These are phyloP conservation scores for Trypanosoma vivax DNA, from an alignment of 208 protist genomes.

Conservation along the genomic window DNA sequence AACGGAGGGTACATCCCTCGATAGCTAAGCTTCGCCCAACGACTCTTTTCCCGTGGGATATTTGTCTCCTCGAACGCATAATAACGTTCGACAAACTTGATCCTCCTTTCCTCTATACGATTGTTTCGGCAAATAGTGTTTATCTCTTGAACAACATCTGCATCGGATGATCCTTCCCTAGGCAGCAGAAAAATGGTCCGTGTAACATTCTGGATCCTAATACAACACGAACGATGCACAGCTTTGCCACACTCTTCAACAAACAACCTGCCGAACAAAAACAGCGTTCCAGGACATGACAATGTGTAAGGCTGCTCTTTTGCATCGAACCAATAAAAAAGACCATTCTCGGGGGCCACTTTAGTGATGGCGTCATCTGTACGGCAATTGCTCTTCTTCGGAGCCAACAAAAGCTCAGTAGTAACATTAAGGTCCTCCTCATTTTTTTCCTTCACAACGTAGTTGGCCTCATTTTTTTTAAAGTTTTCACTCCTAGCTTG, in stretches of 20 bases:
- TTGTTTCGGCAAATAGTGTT: conserved; percentile 58
- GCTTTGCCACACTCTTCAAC: conserved; percentile 26
- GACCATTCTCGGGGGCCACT: neutral
- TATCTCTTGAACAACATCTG: conserved; percentile 79
- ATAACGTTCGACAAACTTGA: conserved; percentile 89
- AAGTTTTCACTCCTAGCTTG: too few species aligned
- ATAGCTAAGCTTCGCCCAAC: conserved; percentile 90
- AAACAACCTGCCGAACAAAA: conserved; percentile 84
- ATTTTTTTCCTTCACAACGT: conserved; percentile 30
- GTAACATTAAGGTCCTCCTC: conserved; percentile 8
- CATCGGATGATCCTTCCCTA: conserved; percentile 38
- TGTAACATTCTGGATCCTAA: conserved; percentile 77
- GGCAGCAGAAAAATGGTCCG: conserved; percentile 77
- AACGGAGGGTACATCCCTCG: conserved; percentile 60
- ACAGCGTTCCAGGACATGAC: conserved; percentile 73
- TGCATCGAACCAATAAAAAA: conserved; percentile 82
- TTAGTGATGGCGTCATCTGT: neutral
- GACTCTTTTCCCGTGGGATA: conserved; percentile 68
- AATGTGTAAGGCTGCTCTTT: conserved; percentile 70
- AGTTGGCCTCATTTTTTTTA: too few species aligned
- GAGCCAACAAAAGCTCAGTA: conserved; percentile 17
- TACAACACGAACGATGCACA: conserved; percentile 64
- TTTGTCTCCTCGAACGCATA: conserved; percentile 89
- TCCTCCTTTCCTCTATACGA: conserved; percentile 62
- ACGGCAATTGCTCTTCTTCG: conserved; percentile 6